Base-by-base conservation (phyloP, 208 protist species). In the Acanthamoeba sp. region DNA sequence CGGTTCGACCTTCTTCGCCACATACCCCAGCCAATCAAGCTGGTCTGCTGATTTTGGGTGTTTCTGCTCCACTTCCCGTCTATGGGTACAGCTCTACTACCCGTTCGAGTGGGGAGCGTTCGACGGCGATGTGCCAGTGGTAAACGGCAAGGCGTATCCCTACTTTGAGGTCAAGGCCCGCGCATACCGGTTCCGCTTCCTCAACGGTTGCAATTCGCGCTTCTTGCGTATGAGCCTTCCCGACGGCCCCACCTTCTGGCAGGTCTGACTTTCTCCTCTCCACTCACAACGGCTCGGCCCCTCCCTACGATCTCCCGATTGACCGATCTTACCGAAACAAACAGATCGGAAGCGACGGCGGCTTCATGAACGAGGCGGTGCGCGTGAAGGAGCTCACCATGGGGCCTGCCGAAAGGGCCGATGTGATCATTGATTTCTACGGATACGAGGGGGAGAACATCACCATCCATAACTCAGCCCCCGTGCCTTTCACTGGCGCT, bases 41-140 rank as follows among this genome's bases (percentile, higher is more conserved):
- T n/a, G n/a, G n/a, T n/a, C n/a, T n/a, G n/a, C n/a, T n/a, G n/a
- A n/a, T n/a, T n/a, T n/a, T n/a, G n/a, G n/a, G n/a, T n/a, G n/a
- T n/a, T n/a, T n/a, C n/a, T n/a, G n/a, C n/a, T n/a, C n/a, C n/a
- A n/a, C n/a, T n/a, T n/a, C n/a, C n/a, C n/a, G n/a, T n/a, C n/a
- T n/a, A n/a, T n/a, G n/a, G n/a, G n/a, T n/a, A 55, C 78, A 88
- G 78, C 78, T 55, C 9, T 88, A 18, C 40, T 88, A 88, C 22
- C 78, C 78, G 40, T 88, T 57, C 78, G 3, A 14, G 34, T 88
- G 78, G 78, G 78, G 78, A 16, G 48, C 40, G 24, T 88, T 88
- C 55, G 78, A 48, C 10, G 78, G 78, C 29, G 78, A 88, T 22
- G 14, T 22, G 48, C 78, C 78, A 22, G 38, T 55, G 10, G 38